Percentiles rank a stretch among this genome's conserved stretches.
Evolutionary conservation across 805 yeast genomes (phyloP).

Genomic region (Spathaspora girioi): DNA sequence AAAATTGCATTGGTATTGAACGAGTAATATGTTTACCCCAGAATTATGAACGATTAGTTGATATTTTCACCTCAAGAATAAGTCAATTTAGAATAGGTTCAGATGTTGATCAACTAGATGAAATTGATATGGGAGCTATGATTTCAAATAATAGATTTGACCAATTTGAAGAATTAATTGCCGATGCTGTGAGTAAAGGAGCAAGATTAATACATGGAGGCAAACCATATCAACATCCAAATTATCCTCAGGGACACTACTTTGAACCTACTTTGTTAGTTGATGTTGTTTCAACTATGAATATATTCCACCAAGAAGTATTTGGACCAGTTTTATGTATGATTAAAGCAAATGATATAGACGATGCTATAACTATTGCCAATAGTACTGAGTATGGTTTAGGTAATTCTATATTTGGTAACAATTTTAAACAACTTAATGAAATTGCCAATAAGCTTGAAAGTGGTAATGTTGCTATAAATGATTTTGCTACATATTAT

Average conservation of each 20-base stretch:
- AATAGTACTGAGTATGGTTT: slow-evolving; percentile 85
- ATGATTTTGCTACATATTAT: slow-evolving; percentile 95
- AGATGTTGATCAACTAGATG: slow-evolving; percentile 85
- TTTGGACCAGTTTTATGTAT: slow-evolving; percentile 89
- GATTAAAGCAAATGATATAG: slow-evolving; percentile 64
- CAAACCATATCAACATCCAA: slow-evolving; percentile 74
- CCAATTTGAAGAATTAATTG: slow-evolving; percentile 59
- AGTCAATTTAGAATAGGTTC: slow-evolving; percentile 74
- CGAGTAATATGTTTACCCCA: slow-evolving; percentile 78
- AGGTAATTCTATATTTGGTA: slow-evolving; percentile 89
- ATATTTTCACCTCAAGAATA: slow-evolving; percentile 55
- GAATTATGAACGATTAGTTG: slow-evolving; percentile 61
- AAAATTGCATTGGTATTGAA: slow-evolving; percentile 96
- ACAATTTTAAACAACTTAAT: slow-evolving; percentile 52
- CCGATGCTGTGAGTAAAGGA: slow-evolving; percentile 76
- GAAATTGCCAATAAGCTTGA: slow-evolving; percentile 60
- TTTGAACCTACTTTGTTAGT: slow-evolving; percentile 85
- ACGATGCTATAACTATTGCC: slow-evolving; percentile 72
- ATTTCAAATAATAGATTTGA: slow-evolving; percentile 75
- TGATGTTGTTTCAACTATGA: slow-evolving; percentile 73
- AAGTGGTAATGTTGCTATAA: slow-evolving; percentile 92
- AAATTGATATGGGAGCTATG: slow-evolving; percentile 95
- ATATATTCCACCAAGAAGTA: slow-evolving; percentile 83
- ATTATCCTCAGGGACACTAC: slow-evolving; percentile 93
- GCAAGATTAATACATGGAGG: slow-evolving; percentile 85